phyloP scores from a whole-genome alignment of 2,329 filamentous ascomycete genomes.

The Fusarium circinatum region DNA sequence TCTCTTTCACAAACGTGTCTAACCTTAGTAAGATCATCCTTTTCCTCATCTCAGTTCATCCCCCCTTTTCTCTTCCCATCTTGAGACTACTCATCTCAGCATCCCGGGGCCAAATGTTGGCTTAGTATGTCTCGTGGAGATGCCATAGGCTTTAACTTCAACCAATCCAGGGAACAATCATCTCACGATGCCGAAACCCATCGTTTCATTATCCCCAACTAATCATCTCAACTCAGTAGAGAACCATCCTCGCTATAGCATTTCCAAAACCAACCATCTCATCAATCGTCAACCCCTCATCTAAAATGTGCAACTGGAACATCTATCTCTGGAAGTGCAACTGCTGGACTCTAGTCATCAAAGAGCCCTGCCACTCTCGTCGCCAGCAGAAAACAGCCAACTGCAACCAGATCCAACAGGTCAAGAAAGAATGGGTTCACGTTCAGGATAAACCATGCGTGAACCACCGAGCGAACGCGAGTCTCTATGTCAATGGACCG shows the following conservation, averaged over 20 bases:
- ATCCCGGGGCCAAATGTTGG: not conserved
- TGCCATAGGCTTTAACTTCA: no score
- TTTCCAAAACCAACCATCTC: not conserved
- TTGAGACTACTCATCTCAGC: not conserved
- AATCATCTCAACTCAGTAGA: not conserved
- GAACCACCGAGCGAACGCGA: not conserved
- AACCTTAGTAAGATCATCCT: not conserved
- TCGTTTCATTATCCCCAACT: not conserved
- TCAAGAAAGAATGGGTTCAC: conserved; percentile 25
- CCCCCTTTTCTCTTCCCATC: not conserved
- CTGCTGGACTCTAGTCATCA: conserved; percentile 15
- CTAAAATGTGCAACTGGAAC: conserved; percentile 31
- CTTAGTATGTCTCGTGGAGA: no score
- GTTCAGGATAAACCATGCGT: conserved; percentile 14
- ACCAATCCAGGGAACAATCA: not conserved
- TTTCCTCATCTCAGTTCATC: not conserved
- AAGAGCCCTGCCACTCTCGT: conserved; percentile 20
- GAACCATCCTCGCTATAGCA: not conserved
- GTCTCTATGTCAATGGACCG: not conserved
- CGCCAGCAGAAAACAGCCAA: conserved; percentile 11
- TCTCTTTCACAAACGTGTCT: not conserved
- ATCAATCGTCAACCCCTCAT: not conserved
- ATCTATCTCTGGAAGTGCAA: conserved; percentile 24
- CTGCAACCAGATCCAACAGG: conserved; percentile 23
- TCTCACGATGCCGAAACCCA: not conserved